Conservation (phyloP, 2,329 filamentous ascomycete species). For the Pseudomassariella vexata region DNA sequence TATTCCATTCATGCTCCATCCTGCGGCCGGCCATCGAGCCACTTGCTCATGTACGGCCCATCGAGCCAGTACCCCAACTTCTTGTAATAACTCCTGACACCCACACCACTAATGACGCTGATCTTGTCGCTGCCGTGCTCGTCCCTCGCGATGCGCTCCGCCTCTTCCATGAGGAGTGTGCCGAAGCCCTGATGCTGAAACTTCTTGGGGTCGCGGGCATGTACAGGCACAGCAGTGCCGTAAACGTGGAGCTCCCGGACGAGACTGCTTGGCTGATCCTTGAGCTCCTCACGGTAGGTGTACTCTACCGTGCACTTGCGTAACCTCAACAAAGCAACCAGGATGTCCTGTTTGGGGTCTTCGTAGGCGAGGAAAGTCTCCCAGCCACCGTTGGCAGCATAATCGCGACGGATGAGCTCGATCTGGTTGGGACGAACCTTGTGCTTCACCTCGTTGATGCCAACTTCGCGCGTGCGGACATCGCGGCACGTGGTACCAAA, state of each 20-base stretch:
- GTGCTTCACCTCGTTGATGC: slow-evolving; percentile 98
- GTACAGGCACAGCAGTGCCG: slow-evolving; percentile 93
- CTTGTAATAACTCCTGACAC: slow-evolving; percentile 89
- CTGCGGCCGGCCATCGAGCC: slow-evolving; percentile 44
- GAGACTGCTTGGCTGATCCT: slow-evolving; percentile 80
- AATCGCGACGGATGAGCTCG: slow-evolving; percentile 89
- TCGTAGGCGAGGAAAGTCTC: slow-evolving; percentile 98
- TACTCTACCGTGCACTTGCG: slow-evolving; percentile 88
- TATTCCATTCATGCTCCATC: slow-evolving; percentile 4
- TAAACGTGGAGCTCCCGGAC: slow-evolving; percentile 96
- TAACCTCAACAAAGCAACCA: slow-evolving; percentile 81
- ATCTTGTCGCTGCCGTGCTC: slow-evolving; percentile 94
- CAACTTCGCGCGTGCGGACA: slow-evolving; percentile 91
- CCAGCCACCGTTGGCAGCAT: slow-evolving; percentile 93
- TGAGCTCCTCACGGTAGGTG: slow-evolving; percentile 85
- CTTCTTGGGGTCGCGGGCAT: slow-evolving; percentile 89
- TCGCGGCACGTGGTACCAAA: slow-evolving; percentile 97
- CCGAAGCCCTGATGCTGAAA: slow-evolving; percentile 98
- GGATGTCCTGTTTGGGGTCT: slow-evolving; percentile 95
- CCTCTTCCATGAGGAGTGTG: slow-evolving; percentile 95
- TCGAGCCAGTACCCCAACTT: slow-evolving; percentile 92
- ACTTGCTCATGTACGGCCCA: slow-evolving; percentile 76
- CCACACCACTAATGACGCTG: slow-evolving; percentile 95
- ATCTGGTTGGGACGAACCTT: slow-evolving; percentile 96
- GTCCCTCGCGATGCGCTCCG: slow-evolving; percentile 87